phyloP scores from a whole-genome alignment of 2,329 filamentous ascomycete species.

The Chalaropsis ovoidea region DNA sequence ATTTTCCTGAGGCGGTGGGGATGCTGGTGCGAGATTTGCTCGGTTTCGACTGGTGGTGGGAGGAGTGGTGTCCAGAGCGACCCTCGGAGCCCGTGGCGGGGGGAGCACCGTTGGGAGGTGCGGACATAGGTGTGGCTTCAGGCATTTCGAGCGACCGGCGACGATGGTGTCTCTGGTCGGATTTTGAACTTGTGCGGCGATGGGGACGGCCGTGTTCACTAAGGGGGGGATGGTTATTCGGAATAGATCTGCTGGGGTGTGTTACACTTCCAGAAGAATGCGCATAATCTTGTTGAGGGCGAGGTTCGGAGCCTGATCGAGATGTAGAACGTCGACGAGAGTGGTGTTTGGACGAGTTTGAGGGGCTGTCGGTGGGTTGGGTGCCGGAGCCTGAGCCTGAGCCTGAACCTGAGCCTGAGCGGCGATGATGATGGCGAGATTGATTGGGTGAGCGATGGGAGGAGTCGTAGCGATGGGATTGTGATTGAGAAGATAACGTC shows the following conservation, averaged over 20 bases:
- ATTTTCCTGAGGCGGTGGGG: constrained; percentile 80
- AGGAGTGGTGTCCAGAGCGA: constrained; percentile 21
- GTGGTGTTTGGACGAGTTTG: constrained; percentile 18
- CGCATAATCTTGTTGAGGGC: constrained; percentile 23
- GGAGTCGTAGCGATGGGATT: constrained; percentile 23
- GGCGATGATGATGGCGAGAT: constrained; percentile 24
- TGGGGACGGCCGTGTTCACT: constrained; percentile 26
- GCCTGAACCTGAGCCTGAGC: constrained; percentile 23
- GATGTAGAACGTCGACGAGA: constrained; percentile 21
- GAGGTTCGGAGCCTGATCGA: constrained; percentile 22
- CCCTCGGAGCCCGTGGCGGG: constrained; percentile 12
- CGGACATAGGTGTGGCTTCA: constrained; percentile 15
- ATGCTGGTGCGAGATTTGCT: constrained; percentile 67
- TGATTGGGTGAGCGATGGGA: constrained; percentile 22
- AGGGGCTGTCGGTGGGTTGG: constrained; percentile 7
- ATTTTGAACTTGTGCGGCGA: constrained; percentile 23
- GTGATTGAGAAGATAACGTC: constrained; percentile 24
- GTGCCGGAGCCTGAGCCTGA: constrained; percentile 23
- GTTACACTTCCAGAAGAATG: constrained; percentile 23
- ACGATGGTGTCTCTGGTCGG: constrained; percentile 19
- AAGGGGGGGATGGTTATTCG: constrained; percentile 23
- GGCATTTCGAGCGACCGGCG: constrained; percentile 22
- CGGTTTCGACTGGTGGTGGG: constrained; percentile 34
- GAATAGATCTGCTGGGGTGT: constrained; percentile 18
- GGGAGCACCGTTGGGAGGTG: constrained; percentile 5